Evolutionary conservation across 2,329 filamentous ascomycete genomes (phyloP).

Genomic region (Penicillium frequentans): DNA sequence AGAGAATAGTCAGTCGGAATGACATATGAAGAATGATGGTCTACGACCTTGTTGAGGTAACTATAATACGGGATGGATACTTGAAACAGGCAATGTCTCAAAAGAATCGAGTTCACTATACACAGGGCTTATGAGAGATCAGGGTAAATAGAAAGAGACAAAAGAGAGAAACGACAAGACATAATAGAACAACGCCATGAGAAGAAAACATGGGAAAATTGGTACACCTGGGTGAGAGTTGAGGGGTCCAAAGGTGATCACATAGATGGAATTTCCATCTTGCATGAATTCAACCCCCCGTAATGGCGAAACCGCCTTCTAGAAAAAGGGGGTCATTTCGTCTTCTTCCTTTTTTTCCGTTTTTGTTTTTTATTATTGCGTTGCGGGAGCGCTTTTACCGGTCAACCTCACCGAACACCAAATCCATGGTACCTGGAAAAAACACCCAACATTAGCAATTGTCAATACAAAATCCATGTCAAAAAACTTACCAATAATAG

Average conservation of each 20-base stretch:
- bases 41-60: not conserved
- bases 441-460: constrained; percentile 12
- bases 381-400: constrained; percentile 38
- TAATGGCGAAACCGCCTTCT: constrained; percentile 19
- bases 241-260: constrained; percentile 21
- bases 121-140: constrained; percentile 28
- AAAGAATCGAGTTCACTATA: constrained; percentile 31
- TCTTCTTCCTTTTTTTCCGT: constrained; percentile 21
- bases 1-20: not conserved
- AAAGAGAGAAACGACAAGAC: constrained; percentile 21
- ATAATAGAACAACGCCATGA: constrained; percentile 38
- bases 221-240: constrained; percentile 23
- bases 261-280: constrained; percentile 12
- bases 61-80: not conserved
- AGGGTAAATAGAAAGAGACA: constrained; percentile 24
- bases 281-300: constrained; percentile 13
- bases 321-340: constrained; percentile 18
- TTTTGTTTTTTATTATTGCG: constrained; percentile 21
- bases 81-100: constrained; percentile 8
- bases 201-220: constrained; percentile 26
- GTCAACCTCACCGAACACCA: constrained; percentile 76
- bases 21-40: not conserved
- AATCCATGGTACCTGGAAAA: constrained; percentile 67
- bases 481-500: constrained; percentile 68
- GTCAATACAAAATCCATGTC: not conserved